Conservation (phyloP, 345 rosid species). For the Salix caprea region DNA sequence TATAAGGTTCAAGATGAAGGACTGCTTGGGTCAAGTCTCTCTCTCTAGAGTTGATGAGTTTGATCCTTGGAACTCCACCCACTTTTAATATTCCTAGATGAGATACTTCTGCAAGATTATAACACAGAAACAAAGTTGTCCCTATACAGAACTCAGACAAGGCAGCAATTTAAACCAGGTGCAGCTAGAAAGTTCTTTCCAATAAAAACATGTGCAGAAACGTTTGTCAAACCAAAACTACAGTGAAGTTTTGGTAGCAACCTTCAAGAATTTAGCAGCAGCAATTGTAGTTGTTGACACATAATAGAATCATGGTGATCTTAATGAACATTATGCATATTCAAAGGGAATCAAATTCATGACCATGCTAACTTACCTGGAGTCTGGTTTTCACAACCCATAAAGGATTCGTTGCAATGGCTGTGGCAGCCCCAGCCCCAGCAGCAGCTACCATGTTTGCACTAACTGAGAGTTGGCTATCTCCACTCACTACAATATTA, state of each 20-base stretch:
- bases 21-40: background rate
- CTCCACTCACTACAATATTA: slow-evolving; percentile 39
- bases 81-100: background rate
- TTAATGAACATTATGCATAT: background rate
- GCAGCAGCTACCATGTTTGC: slow-evolving; percentile 90
- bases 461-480: slow-evolving; percentile 52
- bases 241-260: background rate
- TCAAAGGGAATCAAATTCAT: background rate
- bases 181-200: background rate
- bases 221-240: background rate
- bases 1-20: background rate
- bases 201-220: background rate
- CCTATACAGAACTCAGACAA: background rate
- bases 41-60: slow-evolving; percentile 2
- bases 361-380: slow-evolving; percentile 50
- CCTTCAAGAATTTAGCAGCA: slow-evolving; percentile 1
- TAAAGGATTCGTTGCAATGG: slow-evolving; percentile 80
- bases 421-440: slow-evolving; percentile 91
- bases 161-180: background rate
- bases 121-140: background rate
- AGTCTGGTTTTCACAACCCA: slow-evolving; percentile 99
- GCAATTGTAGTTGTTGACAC: background rate
- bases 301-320: background rate
- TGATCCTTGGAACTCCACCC: slow-evolving; percentile 1
- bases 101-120: slow-evolving; percentile 4